Evolutionary conservation across 176 grass and related monocot species (phyloP).

Genomic region (Lolium perenne): DNA sequence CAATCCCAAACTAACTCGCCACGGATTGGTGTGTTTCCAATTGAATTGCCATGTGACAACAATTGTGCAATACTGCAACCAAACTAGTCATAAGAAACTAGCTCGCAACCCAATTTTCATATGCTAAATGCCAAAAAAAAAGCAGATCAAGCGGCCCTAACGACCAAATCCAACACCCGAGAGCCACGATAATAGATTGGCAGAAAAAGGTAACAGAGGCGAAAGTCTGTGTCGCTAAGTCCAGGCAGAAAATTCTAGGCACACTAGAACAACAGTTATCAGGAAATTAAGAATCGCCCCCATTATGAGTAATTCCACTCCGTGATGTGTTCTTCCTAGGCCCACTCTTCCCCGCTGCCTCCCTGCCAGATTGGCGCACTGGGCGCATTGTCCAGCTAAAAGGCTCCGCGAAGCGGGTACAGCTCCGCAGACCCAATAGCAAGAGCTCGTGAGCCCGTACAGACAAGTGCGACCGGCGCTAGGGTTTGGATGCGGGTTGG

Average conservation of each 20-base stretch:
- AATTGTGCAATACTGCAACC: not conserved
- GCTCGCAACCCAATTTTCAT: conserved; percentile 14
- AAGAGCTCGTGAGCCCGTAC: not conserved
- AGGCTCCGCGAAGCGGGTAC: not conserved
- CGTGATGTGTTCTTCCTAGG: not conserved
- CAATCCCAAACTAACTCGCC: not conserved
- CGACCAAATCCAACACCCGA: not conserved
- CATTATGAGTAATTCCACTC: not conserved
- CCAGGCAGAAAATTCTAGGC: not conserved
- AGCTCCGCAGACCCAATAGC: not conserved
- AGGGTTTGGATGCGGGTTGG: not conserved
- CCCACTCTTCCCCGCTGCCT: not conserved
- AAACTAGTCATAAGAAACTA: not conserved
- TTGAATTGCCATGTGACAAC: not conserved
- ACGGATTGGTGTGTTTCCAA: not conserved
- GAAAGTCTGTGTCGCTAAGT: not conserved
- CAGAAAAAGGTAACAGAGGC: not conserved
- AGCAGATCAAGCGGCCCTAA: not conserved
- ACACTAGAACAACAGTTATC: not conserved
- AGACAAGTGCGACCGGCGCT: not conserved
- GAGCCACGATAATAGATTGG: not conserved
- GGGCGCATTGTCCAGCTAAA: not conserved
- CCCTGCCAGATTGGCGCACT: not conserved
- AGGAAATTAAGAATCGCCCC: not conserved
- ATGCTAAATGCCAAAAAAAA: conserved; percentile 14